These are phyloP conservation scores for Castanea crenata DNA, from an alignment of 306 rosid species.

Conservation along the genomic window DNA sequence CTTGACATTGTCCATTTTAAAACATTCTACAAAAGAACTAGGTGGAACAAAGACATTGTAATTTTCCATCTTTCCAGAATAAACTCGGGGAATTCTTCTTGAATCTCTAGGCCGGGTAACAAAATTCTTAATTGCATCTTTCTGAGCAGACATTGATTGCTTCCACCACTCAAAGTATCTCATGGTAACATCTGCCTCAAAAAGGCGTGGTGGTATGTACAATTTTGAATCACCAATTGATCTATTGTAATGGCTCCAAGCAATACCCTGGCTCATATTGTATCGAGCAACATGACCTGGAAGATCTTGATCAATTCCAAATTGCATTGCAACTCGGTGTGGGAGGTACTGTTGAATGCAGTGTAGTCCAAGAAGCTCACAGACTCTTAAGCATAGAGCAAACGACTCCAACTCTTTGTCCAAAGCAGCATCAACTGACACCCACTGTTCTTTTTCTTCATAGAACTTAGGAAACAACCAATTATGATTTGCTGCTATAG, in stretches of 20 bases:
- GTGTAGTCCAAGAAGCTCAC: constrained; percentile 38
- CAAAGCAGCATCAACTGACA: constrained; percentile 4
- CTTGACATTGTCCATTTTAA: no score
- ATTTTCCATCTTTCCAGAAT: no score
- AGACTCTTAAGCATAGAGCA: constrained; percentile 33
- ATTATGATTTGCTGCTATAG: neutral
- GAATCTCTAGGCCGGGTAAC: neutral
- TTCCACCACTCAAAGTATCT: constrained; percentile 10
- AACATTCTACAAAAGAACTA: no score
- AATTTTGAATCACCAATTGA: constrained; percentile 1
- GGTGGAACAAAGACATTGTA: no score
- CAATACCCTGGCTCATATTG: neutral
- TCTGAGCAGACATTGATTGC: neutral
- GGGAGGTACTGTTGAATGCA: constrained; percentile 39
- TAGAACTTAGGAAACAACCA: constrained; percentile 11
- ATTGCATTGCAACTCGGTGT: constrained; percentile 60
- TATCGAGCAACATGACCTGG: constrained; percentile 25
- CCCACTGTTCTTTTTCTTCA: constrained; percentile 12
- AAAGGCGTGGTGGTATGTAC: constrained; percentile 11
- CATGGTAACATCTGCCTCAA: constrained; percentile 26
- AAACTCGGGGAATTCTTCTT: no score
- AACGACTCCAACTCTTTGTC: constrained; percentile 24
- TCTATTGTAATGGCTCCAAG: constrained; percentile 9
- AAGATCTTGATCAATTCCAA: constrained; percentile 62
- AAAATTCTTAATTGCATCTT: neutral